Conservation (phyloP, 73 alveolate genomes). For the Paramecium primaurelia region DNA sequence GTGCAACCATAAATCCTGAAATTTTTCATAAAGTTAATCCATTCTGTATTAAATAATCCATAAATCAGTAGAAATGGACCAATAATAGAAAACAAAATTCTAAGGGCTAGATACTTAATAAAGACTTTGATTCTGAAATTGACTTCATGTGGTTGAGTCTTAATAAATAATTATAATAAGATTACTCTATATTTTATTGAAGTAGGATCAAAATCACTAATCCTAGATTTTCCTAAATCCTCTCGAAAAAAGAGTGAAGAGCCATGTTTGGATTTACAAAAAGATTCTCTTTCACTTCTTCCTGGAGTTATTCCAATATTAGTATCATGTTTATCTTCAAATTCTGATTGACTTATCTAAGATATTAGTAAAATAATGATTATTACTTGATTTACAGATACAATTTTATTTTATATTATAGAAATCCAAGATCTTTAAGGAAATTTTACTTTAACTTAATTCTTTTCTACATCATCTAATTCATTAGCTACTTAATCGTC, state of each 20-base stretch:
- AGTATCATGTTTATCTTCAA: neutral
- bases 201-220: neutral
- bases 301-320: neutral
- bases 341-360: neutral
- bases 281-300: neutral
- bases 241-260: neutral
- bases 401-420: neutral
- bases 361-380: neutral
- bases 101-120: neutral
- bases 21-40: neutral
- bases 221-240: constrained; percentile 4
- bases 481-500: neutral
- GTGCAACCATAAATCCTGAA: neutral
- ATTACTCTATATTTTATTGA: neutral
- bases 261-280: neutral
- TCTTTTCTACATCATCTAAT: neutral
- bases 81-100: neutral
- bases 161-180: neutral
- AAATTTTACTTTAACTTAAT: neutral
- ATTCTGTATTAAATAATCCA: neutral
- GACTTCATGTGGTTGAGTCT: neutral
- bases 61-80: neutral
- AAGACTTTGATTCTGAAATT: neutral
- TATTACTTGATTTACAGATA: neutral
- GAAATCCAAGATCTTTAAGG: neutral